These are phyloP conservation scores for Ascochyta viciae-villosae DNA, from an alignment of 2,329 filamentous ascomycete genomes.

Conservation along the genomic window DNA sequence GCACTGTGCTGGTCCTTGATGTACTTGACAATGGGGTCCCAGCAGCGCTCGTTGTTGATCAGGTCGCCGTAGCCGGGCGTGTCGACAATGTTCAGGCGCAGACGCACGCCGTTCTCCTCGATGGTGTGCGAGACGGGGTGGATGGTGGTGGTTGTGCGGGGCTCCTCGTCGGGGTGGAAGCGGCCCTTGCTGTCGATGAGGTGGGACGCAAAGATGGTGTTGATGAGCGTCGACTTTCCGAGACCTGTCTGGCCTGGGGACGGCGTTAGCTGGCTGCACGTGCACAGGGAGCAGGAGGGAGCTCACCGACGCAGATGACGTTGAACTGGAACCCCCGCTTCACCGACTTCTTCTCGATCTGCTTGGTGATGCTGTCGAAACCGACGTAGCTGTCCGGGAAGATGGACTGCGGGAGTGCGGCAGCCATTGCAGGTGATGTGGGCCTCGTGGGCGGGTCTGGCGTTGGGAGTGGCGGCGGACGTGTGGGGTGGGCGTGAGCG, in stretches of 20 bases:
- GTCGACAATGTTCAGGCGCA: slow-evolving; percentile 98
- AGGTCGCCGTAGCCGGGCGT: slow-evolving; percentile 98
- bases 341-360: slow-evolving; percentile 99
- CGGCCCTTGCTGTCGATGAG: slow-evolving; percentile 99
- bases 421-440: slow-evolving; percentile 61
- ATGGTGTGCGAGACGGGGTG: slow-evolving; percentile 98
- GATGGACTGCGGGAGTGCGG: slow-evolving; percentile 67
- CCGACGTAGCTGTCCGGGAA: slow-evolving; percentile 98
- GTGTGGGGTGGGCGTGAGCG: slow-evolving; percentile 17
- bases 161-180: slow-evolving; percentile 87
- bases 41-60: slow-evolving; percentile 99
- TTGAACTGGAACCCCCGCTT: slow-evolving; percentile 99
- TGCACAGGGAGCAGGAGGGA: slow-evolving; percentile 2
- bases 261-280: slow-evolving; percentile 11
- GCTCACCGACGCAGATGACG: slow-evolving; percentile 97
- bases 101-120: slow-evolving; percentile 97
- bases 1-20: slow-evolving; percentile 99
- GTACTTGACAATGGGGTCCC: slow-evolving; percentile 99
- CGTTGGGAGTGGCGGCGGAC: slow-evolving; percentile 18
- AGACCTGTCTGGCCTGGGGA: slow-evolving; percentile 90
- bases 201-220: slow-evolving; percentile 99
- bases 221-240: slow-evolving; percentile 98
- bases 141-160: slow-evolving; percentile 96
- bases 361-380: slow-evolving; percentile 99
- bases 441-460: slow-evolving; percentile 31